Evolutionary conservation across 2,329 filamentous ascomycete species (phyloP).

Genomic region (Bipolaris gigantea): DNA sequence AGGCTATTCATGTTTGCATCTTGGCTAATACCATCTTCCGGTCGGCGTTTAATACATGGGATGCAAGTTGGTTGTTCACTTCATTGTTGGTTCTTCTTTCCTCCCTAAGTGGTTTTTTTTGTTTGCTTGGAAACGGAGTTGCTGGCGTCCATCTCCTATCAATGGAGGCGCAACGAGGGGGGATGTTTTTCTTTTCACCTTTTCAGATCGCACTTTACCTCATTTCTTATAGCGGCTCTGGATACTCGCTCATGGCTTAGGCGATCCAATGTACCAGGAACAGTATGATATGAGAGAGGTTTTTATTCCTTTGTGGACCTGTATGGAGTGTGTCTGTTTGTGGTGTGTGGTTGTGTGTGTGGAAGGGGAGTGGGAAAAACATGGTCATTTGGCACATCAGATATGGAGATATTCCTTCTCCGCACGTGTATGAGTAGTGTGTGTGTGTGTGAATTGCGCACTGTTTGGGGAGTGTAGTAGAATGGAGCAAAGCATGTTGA

Average conservation of each 20-base stretch:
- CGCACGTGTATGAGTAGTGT: slow-evolving; percentile 31
- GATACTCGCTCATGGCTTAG: slow-evolving; percentile 41
- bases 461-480: slow-evolving; percentile 7
- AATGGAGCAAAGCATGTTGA: too few species aligned
- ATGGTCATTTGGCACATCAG: slow-evolving; percentile 9
- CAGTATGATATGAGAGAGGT: slow-evolving; percentile 29
- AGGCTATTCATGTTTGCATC: slow-evolving; percentile 41
- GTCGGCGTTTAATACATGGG: slow-evolving; percentile 43
- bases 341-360: slow-evolving; percentile 4
- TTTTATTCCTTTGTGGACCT: slow-evolving; percentile 31
- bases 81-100: slow-evolving; percentile 23
- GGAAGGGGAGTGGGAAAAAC: slow-evolving; percentile 9
- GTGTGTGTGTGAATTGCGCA: slow-evolving; percentile 4
- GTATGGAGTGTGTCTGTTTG: slow-evolving; percentile 1
- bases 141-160: slow-evolving; percentile 29
- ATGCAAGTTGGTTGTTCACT: slow-evolving; percentile 32
- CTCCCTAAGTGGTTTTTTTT: slow-evolving; percentile 8
- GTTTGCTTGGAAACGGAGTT: slow-evolving; percentile 18
- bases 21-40: slow-evolving; percentile 35
- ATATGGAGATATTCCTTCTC: slow-evolving; percentile 7
- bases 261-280: slow-evolving; percentile 34
- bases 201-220: slow-evolving; percentile 33
- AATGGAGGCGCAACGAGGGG: slow-evolving; percentile 26
- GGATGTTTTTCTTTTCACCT: slow-evolving; percentile 23
- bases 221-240: slow-evolving; percentile 43